Conservation (phyloP, 2,329 filamentous ascomycete species). For the Sphaerulina vaccinii region DNA sequence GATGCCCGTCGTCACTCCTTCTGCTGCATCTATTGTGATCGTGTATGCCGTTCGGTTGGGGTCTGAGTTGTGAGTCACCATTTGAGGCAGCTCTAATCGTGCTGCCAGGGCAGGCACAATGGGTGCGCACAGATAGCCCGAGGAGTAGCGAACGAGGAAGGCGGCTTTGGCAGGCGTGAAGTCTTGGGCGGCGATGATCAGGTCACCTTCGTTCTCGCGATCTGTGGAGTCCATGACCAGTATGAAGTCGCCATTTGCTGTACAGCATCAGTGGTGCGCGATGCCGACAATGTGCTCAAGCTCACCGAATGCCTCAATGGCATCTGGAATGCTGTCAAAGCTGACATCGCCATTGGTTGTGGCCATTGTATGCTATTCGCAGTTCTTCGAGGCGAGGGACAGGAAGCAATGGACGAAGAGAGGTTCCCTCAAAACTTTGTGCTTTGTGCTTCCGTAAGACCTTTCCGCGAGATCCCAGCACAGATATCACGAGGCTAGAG, state of each 20-base stretch:
- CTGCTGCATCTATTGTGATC: conserved; percentile 76
- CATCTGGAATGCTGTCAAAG: conserved; percentile 50
- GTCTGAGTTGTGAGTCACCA: conserved; percentile 77
- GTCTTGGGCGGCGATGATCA: conserved; percentile 87
- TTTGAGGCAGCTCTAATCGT: conserved; percentile 77
- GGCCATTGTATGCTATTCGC: conserved; percentile 23
- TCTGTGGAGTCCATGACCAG: conserved; percentile 89
- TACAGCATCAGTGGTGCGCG: conserved; percentile 2
- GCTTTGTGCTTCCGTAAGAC: conserved; percentile 8
- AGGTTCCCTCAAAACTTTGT: conserved; percentile 5
- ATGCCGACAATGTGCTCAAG: not conserved
- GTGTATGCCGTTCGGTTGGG: conserved; percentile 92
- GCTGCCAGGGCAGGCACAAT: conserved; percentile 68
- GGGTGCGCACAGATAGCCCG: conserved; percentile 88
- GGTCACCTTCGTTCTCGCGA: conserved; percentile 96
- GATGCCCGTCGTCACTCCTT: conserved; percentile 82
- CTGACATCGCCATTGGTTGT: conserved; percentile 32
- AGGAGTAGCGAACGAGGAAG: conserved; percentile 88
- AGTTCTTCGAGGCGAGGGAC: not conserved
- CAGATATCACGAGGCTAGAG: conserved; percentile 1
- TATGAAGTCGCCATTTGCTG: conserved; percentile 73
- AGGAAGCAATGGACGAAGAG: not conserved
- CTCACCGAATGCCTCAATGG: conserved; percentile 46
- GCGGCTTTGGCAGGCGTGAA: conserved; percentile 89
- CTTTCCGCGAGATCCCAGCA: conserved; percentile 11